Evolutionary conservation across 139 green algal species (phyloP), one percentile per base, ranked within the genome.

Genomic region (Auxenochlorella pyrenoidosa): DNA sequence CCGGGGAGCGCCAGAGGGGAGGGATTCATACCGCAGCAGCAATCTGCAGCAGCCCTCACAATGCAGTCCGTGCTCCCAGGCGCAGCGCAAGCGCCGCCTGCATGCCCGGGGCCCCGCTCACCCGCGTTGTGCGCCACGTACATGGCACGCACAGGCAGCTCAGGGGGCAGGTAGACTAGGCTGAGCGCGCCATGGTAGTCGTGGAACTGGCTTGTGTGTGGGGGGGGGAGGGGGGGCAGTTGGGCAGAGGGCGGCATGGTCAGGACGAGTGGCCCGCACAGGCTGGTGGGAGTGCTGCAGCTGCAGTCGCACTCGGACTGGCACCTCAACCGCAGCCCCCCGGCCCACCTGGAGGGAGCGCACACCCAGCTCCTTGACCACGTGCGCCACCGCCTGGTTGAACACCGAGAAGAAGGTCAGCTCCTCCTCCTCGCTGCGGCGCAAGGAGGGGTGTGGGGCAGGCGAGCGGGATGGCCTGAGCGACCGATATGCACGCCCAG

Each of bases 111-210:
- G 34, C 85, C 89, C 40, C 92, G 90, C 83, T 93, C 92, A 51
- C 92, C 88, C 0, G 83, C 83, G 63, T 93, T 93, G 79, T 93
- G 90, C 0, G 89, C 88, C 32, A 91, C 82, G 54, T 90, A 86
- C 77, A 93, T 65, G 36, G 86, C 82, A 38, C 75, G 71, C 28
- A 87, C 82, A 16, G 44, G 72, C 28, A 79, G 15, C 24, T 43
- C 21, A n/a, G 63, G 70, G 30, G 89, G 86, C 71, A 93, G 65
- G 79, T 93, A 93, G 34, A 84, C 36, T 43, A 93, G 73, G 66
- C 54, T 75, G 32, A 92, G 68, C 15, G 72, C 87, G 13, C 75
- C 90, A 66, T 92, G 90, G 78, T 92, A 92, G 76, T 92, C 90
- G n/a, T 92, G 90, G 22, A 92, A 71, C 47, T 58, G 47, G n/a